phyloP scores from a whole-genome alignment of 257 asterid species.

The Solanum lycopersicoides region DNA sequence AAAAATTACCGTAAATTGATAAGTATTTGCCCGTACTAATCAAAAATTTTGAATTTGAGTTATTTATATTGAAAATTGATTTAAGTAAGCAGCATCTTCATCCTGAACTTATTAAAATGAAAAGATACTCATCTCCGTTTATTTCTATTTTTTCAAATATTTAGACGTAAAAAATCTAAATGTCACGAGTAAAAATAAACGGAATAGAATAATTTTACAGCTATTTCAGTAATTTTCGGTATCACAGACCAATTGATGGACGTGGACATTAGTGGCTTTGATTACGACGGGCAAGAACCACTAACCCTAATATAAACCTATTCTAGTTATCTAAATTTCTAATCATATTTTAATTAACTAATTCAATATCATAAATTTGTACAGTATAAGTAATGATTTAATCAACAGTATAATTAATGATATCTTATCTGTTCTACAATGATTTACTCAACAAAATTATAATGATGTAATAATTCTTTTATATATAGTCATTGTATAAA shows the following conservation, averaged over 20 bases:
- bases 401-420: not conserved
- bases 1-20: not conserved
- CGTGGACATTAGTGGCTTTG: conserved; percentile 16
- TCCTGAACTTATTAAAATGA: rapidly evolving
- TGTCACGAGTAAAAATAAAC: not conserved
- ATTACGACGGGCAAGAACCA: not conserved
- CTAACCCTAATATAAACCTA: not conserved
- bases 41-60: not conserved
- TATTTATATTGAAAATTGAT: too few relatives aligned
- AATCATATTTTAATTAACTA: not conserved
- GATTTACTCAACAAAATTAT: not conserved
- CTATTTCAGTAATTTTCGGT: conserved; percentile 6
- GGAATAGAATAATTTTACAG: not conserved
- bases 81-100: not conserved
- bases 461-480: not conserved
- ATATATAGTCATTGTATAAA: not conserved
- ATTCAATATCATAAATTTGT: not conserved
- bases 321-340: not conserved
- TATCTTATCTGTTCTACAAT: not conserved
- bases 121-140: not conserved
- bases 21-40: not conserved
- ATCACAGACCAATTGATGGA: conserved; percentile 31
- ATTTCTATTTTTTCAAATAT: rapidly evolving
- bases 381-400: not conserved
- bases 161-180: rapidly evolving